Evolutionary conservation across 352 stramenopile genomes (phyloP).

Genomic region (Phytopythium sindhum): DNA sequence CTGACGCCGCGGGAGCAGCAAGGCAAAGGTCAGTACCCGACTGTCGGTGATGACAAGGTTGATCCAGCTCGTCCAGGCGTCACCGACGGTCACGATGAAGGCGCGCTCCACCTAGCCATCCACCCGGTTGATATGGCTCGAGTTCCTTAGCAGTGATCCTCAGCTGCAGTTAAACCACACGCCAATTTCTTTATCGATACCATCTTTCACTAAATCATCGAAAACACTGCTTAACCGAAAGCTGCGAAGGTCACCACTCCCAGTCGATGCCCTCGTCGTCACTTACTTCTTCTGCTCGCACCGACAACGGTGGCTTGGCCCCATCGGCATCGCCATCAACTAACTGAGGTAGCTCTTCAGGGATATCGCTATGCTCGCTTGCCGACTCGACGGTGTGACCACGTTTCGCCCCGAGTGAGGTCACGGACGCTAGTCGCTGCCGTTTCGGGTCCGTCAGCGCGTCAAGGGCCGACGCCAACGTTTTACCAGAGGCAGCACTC

Average conservation of each 20-base stretch:
- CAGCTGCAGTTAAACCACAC: not conserved
- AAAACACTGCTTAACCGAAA: not conserved
- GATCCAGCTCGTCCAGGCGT: not conserved
- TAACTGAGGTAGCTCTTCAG: constrained; percentile 28
- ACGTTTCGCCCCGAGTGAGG: not conserved
- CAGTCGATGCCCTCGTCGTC: constrained; percentile 31
- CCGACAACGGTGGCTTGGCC: constrained; percentile 9
- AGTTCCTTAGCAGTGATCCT: not conserved
- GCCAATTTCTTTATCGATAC: not conserved
- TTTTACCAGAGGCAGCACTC: not conserved
- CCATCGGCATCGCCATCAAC: constrained; percentile 6
- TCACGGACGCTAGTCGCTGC: not conserved
- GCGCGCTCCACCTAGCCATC: not conserved
- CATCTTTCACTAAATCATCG: too few species aligned
- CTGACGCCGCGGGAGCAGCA: constrained; percentile 11
- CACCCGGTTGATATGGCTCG: not conserved
- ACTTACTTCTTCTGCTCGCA: constrained; percentile 43
- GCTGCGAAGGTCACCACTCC: constrained; percentile 19
- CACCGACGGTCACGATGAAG: not conserved
- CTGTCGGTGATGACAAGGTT: not conserved
- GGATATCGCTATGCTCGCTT: constrained; percentile 18
- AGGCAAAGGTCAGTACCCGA: not conserved
- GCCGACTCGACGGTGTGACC: not conserved
- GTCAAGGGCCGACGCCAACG: not conserved
- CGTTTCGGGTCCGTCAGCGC: constrained; percentile 7